Percentiles rank a stretch among this genome's conserved stretches.
Conservation (phyloP, 2,329 filamentous ascomycete genomes). For the Knoxdaviesia capensis region DNA sequence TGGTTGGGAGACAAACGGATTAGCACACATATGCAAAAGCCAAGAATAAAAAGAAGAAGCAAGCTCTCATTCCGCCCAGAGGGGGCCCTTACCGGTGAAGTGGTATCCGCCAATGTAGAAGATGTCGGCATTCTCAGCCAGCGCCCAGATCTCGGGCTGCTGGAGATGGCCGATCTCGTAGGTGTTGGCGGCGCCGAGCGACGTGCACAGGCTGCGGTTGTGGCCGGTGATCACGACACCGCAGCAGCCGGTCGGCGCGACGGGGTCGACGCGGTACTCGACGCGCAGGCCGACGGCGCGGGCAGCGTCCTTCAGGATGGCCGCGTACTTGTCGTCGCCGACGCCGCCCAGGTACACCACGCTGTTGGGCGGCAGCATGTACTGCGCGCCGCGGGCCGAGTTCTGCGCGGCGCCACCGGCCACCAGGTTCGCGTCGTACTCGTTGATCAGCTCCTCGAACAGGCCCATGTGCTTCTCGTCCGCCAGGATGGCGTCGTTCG, state of each 20-base stretch:
- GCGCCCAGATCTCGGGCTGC: conserved; percentile 73
- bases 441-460: conserved; percentile 85
- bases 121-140: conserved; percentile 71
- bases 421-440: conserved; percentile 84
- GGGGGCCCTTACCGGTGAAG: conserved; percentile 42
- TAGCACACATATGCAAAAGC: neutral
- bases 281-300: conserved; percentile 75
- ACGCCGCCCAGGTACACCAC: conserved; percentile 89
- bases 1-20: neutral
- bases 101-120: conserved; percentile 96
- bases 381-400: conserved; percentile 88
- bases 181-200: conserved; percentile 89
- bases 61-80: neutral
- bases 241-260: conserved; percentile 75
- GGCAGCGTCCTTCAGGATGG: conserved; percentile 71
- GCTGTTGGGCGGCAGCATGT: conserved; percentile 76
- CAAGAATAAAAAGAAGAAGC: conserved; percentile 3
- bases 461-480: conserved; percentile 76
- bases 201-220: conserved; percentile 85
- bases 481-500: conserved; percentile 93
- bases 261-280: conserved; percentile 82
- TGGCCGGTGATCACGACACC: conserved; percentile 94
- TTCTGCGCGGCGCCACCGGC: conserved; percentile 95
- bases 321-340: conserved; percentile 88
- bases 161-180: conserved; percentile 92